A percentile compares a stretch with the other conserved stretches of the same genome.
phyloP scores from a whole-genome alignment of 495 filamentous ascomycete species.

The Pseudoneurospora amorphoporcata region DNA sequence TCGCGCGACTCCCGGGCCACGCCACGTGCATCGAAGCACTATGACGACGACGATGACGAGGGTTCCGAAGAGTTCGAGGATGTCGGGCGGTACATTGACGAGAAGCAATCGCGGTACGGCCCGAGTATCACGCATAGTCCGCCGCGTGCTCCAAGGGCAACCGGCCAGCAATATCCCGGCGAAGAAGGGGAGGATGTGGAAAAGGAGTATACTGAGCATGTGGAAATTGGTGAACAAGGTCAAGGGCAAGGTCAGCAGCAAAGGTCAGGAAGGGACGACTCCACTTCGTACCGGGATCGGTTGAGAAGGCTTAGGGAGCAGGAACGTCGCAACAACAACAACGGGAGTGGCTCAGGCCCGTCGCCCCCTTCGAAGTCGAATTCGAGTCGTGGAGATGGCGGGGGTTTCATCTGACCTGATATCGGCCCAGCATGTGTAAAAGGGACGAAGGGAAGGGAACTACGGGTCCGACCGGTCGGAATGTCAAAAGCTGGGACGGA shows the following conservation, averaged over 20 bases:
- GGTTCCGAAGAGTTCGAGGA: constrained; percentile 16
- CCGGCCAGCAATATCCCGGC: neutral
- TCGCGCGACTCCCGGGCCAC: constrained; percentile 36
- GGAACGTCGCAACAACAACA: neutral
- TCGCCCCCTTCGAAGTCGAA: neutral
- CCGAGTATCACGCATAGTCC: constrained; percentile 30
- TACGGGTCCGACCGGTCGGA: neutral
- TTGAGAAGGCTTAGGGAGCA: neutral
- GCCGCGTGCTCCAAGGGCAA: neutral
- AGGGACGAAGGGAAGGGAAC: neutral
- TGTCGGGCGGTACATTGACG: constrained; percentile 19
- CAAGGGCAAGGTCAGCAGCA: neutral
- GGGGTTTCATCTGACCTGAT: neutral
- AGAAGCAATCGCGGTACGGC: constrained; percentile 29
- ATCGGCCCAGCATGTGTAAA: no score
- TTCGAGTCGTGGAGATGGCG: neutral
- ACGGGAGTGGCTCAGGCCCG: neutral
- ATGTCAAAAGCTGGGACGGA: neutral
- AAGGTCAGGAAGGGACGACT: neutral
- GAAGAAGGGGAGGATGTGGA: neutral
- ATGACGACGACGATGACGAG: constrained; percentile 24
- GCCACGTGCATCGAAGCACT: constrained; percentile 29
- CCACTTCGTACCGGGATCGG: neutral
- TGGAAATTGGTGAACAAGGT: neutral
- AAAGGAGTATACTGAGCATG: neutral